Percentiles rank a stretch among this genome's conserved stretches.
Conservation (phyloP, 495 filamentous ascomycete species). For the Rostrohypoxylon terebratum region DNA sequence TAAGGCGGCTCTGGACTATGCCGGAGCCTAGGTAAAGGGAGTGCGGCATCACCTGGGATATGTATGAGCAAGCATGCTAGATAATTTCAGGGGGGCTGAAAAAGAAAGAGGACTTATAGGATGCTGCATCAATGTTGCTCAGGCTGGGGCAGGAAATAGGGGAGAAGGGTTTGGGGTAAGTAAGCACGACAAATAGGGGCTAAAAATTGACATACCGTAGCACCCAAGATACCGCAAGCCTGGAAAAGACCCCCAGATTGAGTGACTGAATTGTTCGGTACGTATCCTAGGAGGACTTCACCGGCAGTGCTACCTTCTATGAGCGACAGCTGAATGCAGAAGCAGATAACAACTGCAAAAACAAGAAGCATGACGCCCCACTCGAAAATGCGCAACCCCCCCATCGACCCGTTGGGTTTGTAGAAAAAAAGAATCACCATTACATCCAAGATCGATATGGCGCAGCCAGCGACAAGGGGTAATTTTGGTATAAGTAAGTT, state of each 20-base stretch:
- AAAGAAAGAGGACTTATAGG: background rate
- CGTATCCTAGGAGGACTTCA: conserved; percentile 84
- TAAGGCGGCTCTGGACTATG: conserved; percentile 84
- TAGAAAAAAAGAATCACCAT: conserved; percentile 89
- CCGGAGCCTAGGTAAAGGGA: conserved; percentile 90
- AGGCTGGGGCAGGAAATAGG: background rate
- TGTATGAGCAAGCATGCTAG: background rate
- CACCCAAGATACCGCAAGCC: conserved; percentile 90
- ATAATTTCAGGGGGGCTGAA: background rate
- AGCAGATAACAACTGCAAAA: conserved; percentile 87
- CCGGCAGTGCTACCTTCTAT: conserved; percentile 76
- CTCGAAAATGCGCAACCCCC: conserved; percentile 81
- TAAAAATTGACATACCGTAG: conserved; percentile 66
- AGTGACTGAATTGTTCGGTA: conserved; percentile 81
- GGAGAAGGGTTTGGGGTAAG: background rate
- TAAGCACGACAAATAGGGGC: background rate
- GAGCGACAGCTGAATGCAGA: conserved; percentile 86
- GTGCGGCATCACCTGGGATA: conserved; percentile 79
- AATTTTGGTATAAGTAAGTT: conserved; percentile 82
- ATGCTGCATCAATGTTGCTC: background rate
- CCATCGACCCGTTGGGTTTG: conserved; percentile 77
- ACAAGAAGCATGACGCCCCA: conserved; percentile 83
- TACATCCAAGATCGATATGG: conserved; percentile 85
- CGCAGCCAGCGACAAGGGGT: conserved; percentile 87
- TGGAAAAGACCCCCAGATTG: conserved; percentile 78